phyloP scores from a whole-genome alignment of 352 stramenopile species.

The Phytophthora macrochlamydospora region DNA sequence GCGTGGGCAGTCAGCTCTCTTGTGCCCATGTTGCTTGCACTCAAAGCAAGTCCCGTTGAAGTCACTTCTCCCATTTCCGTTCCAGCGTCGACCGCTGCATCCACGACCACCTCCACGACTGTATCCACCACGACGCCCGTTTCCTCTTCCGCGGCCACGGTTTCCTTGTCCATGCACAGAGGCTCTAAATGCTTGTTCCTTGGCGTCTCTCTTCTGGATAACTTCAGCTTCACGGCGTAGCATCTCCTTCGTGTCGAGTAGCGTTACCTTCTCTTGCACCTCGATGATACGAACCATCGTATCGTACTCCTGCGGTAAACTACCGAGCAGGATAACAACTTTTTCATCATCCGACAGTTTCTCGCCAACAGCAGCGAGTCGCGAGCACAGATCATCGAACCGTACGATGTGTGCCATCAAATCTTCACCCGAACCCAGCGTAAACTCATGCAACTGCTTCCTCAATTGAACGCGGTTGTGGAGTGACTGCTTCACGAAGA shows the following conservation, averaged over 20 bases:
- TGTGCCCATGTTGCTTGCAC: constrained; percentile 11
- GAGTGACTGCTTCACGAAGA: constrained; percentile 12
- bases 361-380: constrained; percentile 14
- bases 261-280: constrained; percentile 4
- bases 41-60: constrained; percentile 6
- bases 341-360: constrained; percentile 19
- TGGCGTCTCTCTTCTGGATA: constrained; percentile 5
- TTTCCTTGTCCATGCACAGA: background rate
- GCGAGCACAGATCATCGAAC: constrained; percentile 22
- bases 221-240: constrained; percentile 14
- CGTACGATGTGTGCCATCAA: constrained; percentile 19
- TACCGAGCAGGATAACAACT: constrained; percentile 16
- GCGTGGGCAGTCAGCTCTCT: constrained; percentile 2
- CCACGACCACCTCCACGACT: background rate
- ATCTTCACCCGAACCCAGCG: constrained; percentile 2
- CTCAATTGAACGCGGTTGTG: constrained; percentile 16
- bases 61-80: background rate
- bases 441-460: constrained; percentile 19
- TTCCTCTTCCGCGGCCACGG: background rate
- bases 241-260: constrained; percentile 29
- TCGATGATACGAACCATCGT: constrained; percentile 26
- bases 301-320: constrained; percentile 18
- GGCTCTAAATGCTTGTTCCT: constrained; percentile 14
- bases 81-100: background rate
- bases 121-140: background rate